These are phyloP conservation scores for Melocanna baccifera DNA, from an alignment of 176 grass and related monocot species.

Conservation along the genomic window DNA sequence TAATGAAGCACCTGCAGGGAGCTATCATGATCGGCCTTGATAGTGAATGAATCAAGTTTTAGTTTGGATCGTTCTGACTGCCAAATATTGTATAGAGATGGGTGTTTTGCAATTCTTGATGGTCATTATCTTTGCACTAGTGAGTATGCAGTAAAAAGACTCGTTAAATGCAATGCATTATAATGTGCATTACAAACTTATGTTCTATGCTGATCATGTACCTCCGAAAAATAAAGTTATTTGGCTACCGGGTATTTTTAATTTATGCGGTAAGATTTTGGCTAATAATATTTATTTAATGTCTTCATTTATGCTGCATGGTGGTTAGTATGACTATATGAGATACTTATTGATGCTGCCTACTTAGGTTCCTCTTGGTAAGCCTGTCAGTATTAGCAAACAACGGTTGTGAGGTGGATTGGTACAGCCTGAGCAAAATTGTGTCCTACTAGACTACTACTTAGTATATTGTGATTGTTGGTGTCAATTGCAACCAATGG, in stretches of 20 bases:
- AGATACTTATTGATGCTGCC: conserved; percentile 23
- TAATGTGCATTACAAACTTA: background rate
- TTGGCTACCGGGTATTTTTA: conserved; percentile 85
- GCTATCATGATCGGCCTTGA: conserved; percentile 67
- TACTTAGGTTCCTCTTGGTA: conserved; percentile 77
- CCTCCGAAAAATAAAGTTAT: conserved; percentile 93
- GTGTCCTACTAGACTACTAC: too few relatives aligned
- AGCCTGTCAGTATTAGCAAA: too few relatives aligned
- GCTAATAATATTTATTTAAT: background rate
- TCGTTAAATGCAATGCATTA: conserved; percentile 1
- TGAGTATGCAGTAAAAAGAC: conserved; percentile 51
- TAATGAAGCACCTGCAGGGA: conserved; percentile 98
- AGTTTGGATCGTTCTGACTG: background rate
- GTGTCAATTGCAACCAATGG: too few relatives aligned
- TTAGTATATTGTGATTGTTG: background rate
- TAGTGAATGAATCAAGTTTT: background rate
- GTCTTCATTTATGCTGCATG: conserved; percentile 15
- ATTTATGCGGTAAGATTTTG: conserved; percentile 73
- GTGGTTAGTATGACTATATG: background rate
- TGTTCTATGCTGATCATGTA: conserved; percentile 44
- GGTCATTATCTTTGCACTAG: conserved; percentile 87
- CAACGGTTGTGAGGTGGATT: too few relatives aligned
- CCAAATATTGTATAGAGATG: conserved; percentile 66
- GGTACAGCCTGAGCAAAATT: too few relatives aligned
- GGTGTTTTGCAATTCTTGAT: conserved; percentile 76